These are phyloP conservation scores for Elaeagnus macrophylla DNA, from an alignment of 306 rosid species.

Conservation along the genomic window DNA sequence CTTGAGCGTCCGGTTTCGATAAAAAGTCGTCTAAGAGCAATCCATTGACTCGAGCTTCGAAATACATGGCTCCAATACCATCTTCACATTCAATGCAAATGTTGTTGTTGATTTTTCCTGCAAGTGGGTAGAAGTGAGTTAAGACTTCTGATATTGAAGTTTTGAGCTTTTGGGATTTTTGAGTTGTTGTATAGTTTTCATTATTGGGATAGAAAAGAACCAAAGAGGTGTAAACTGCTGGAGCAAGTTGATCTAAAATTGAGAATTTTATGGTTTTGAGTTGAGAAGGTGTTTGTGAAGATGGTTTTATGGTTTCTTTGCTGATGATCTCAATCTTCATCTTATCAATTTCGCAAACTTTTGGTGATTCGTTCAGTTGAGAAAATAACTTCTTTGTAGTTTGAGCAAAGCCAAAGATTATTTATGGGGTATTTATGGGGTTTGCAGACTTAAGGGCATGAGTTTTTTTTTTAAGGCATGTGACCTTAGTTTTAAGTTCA, in stretches of 20 bases:
- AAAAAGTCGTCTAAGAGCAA: conserved; percentile 16
- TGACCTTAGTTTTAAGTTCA: too few relatives aligned
- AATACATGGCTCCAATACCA: conserved; percentile 23
- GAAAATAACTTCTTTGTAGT: too few relatives aligned
- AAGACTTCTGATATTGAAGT: conserved; percentile 38
- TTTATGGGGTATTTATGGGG: too few relatives aligned
- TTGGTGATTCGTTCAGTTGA: too few relatives aligned
- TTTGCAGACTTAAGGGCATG: too few relatives aligned
- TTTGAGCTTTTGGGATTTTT: conserved; percentile 20
- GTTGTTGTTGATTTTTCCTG: conserved; percentile 31
- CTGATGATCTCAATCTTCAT: conserved; percentile 11
- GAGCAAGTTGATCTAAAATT: conserved; percentile 12
- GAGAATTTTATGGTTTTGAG: conserved; percentile 21
- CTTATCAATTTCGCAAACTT: background rate
- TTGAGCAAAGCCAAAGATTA: too few relatives aligned
- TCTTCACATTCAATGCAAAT: conserved; percentile 31
- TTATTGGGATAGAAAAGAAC: conserved; percentile 19
- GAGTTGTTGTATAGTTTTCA: background rate
- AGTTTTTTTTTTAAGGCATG: too few relatives aligned
- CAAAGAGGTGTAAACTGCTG: conserved; percentile 15
- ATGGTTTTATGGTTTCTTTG: conserved; percentile 23
- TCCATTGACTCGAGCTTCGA: conserved; percentile 19
- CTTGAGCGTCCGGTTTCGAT: conserved; percentile 5
- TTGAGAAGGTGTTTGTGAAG: conserved; percentile 19
- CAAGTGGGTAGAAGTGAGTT: conserved; percentile 35